Evolutionary conservation across 805 yeast species (phyloP).

Genomic region (Saturnispora sanitii): DNA sequence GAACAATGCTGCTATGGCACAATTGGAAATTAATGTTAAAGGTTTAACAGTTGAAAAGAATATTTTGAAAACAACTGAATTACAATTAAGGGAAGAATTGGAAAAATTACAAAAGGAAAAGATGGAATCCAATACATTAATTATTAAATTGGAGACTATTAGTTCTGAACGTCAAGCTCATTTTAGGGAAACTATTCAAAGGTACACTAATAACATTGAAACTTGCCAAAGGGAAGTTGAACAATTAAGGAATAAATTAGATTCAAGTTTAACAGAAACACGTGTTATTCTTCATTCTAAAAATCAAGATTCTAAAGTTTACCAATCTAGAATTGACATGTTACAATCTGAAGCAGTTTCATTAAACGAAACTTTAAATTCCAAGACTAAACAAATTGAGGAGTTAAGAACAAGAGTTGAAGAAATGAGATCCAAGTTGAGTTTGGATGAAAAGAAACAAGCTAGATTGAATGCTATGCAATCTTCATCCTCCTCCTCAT

Average conservation of each 20-base stretch:
- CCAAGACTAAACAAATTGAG: conserved; percentile 32
- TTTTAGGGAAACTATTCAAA: conserved; percentile 38
- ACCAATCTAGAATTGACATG: conserved; percentile 51
- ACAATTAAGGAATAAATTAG: conserved; percentile 35
- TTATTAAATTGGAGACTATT: conserved; percentile 49
- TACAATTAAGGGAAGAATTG: conserved; percentile 43
- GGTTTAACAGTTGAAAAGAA: conserved; percentile 47
- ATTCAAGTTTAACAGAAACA: conserved; percentile 41
- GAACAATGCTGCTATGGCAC: conserved; percentile 36
- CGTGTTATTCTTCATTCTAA: conserved; percentile 40
- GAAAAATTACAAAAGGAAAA: conserved; percentile 48
- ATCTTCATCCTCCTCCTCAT: conserved; percentile 12
- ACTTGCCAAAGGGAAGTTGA: conserved; percentile 39
- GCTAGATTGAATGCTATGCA: conserved; percentile 23
- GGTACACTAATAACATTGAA: conserved; percentile 41
- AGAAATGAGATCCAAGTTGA: too few species aligned
- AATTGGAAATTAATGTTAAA: conserved; percentile 35
- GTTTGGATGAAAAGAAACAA: conserved; percentile 22
- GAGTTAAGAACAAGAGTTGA: conserved; percentile 31
- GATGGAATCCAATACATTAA: conserved; percentile 43
- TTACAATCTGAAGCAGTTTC: conserved; percentile 36
- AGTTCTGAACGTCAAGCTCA: conserved; percentile 52
- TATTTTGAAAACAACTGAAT: conserved; percentile 39
- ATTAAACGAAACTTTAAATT: conserved; percentile 32
- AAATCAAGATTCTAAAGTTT: conserved; percentile 45